Percentiles rank a stretch among this genome's conserved stretches.
Conservation (phyloP, 176 grass and related monocot species). For the Pontederia paniculata region DNA sequence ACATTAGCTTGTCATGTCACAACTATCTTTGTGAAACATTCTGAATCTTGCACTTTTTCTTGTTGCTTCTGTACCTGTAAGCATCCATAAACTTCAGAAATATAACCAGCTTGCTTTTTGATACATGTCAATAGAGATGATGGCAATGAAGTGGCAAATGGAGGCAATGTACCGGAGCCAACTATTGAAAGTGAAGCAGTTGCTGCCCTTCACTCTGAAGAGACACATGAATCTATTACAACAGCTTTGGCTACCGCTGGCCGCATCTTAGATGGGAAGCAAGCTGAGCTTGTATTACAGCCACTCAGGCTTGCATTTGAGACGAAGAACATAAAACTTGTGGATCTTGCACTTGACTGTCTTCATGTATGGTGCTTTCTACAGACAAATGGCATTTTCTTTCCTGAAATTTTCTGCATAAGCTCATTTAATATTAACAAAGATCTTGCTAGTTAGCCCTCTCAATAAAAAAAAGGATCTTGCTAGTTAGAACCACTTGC, state of each 20-base stretch:
- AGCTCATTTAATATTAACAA: not conserved
- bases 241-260: conserved; percentile 74
- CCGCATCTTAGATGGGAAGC: conserved; percentile 58
- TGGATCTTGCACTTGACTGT: conserved; percentile 91
- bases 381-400: not conserved
- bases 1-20: too few relatives aligned
- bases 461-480: too few relatives aligned
- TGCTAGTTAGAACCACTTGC: too few relatives aligned
- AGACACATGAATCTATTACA: conserved; percentile 34
- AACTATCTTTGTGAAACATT: not conserved
- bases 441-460: not conserved
- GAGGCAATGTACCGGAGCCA: conserved; percentile 10
- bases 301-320: conserved; percentile 92
- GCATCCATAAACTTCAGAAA: not conserved
- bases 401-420: not conserved
- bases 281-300: conserved; percentile 91
- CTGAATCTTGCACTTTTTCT: not conserved
- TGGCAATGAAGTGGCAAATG: conserved; percentile 8
- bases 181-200: conserved; percentile 7
- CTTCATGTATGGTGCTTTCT: conserved; percentile 56
- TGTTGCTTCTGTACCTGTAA: not conserved
- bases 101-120: not conserved
- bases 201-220: conserved; percentile 19
- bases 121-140: not conserved
- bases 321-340: conserved; percentile 89